Evolutionary conservation across 495 filamentous ascomycete genomes (phyloP).

Genomic region (Pyronema domesticum): DNA sequence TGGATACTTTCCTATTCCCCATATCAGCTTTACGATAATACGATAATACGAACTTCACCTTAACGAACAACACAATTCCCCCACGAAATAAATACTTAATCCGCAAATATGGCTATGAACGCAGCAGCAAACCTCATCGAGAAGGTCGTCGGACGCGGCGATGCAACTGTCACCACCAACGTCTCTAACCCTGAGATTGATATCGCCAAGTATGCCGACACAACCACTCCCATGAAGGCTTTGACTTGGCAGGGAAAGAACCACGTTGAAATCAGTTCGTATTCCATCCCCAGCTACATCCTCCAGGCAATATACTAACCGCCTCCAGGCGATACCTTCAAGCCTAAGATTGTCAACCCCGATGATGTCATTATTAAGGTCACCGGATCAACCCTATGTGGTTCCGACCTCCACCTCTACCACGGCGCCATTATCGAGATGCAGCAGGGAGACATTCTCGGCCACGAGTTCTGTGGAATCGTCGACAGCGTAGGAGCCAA

Average conservation of each 20-base stretch:
- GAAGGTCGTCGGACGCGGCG: neutral
- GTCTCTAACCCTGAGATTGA: slow-evolving; percentile 4
- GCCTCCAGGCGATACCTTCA: slow-evolving; percentile 39
- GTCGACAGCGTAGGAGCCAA: slow-evolving; percentile 25
- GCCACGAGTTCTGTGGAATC: slow-evolving; percentile 31
- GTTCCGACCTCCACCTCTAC: slow-evolving; percentile 62
- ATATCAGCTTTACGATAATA: no score
- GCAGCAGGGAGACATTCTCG: slow-evolving; percentile 26
- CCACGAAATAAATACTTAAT: neutral
- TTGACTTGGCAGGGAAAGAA: slow-evolving; percentile 55
- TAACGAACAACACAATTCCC: neutral
- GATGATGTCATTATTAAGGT: slow-evolving; percentile 66
- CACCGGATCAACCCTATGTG: slow-evolving; percentile 71
- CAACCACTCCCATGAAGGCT: slow-evolving; percentile 36
- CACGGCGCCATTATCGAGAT: slow-evolving; percentile 33
- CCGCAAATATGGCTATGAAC: slow-evolving; percentile 4
- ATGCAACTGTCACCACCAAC: neutral
- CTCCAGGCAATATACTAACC: neutral
- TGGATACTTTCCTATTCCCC: no score
- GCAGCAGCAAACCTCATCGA: slow-evolving; percentile 11
- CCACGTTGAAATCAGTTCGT: slow-evolving; percentile 38
- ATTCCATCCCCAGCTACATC: neutral
- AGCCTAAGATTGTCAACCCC: slow-evolving; percentile 52
- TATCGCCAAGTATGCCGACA: slow-evolving; percentile 4
- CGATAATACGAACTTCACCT: no score